These are phyloP conservation scores for Rhodotorula sp. DNA, from an alignment of 1,284 basidiomycete genomes.

Conservation along the genomic window DNA sequence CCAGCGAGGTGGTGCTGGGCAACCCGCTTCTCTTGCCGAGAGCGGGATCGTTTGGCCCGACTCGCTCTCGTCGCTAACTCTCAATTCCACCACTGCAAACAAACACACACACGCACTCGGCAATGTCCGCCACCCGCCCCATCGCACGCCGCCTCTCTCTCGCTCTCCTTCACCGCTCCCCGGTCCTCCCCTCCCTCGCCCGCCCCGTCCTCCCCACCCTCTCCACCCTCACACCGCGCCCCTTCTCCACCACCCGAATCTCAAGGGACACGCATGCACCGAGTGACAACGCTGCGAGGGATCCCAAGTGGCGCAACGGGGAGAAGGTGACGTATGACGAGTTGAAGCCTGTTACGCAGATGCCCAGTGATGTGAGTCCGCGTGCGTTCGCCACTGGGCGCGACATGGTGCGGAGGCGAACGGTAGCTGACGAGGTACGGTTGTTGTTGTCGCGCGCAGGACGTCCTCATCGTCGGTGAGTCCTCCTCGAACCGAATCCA, in stretches of 20 bases:
- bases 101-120: not conserved
- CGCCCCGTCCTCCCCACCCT: not conserved
- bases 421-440: not conserved
- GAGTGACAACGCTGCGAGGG: constrained; percentile 3
- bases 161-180: not conserved
- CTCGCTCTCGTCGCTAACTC: not conserved
- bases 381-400: no score
- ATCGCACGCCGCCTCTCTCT: not conserved
- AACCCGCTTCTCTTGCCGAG: not conserved
- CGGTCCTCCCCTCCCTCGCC: not conserved
- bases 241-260: not conserved
- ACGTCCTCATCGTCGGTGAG: constrained; percentile 68
- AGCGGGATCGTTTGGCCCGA: not conserved
- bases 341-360: constrained; percentile 75
- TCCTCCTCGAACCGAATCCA: not conserved
- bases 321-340: constrained; percentile 69
- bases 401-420: no score
- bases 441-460: constrained; percentile 52
- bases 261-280: not conserved
- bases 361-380: constrained; percentile 68
- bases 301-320: constrained; percentile 17
- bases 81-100: not conserved
- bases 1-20: no score
- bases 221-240: not conserved
- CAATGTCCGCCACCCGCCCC: not conserved